Percentiles rank a stretch among this genome's conserved stretches.
These are phyloP conservation scores for Mortierella sp. DNA, from an alignment of 371 early-diverging fungal species.

Conservation along the genomic window DNA sequence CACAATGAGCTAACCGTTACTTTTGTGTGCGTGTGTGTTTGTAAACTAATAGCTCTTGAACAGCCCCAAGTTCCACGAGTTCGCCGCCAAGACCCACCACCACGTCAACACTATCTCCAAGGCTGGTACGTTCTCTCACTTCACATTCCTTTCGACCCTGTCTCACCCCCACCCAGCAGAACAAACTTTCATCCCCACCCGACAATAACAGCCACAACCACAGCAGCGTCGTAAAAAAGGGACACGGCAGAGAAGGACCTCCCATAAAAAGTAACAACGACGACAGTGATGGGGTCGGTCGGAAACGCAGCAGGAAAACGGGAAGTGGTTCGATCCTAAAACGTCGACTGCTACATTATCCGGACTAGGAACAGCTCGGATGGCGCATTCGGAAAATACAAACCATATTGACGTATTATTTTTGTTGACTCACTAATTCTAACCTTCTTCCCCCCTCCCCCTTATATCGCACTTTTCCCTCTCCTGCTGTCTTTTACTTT, in stretches of 20 bases:
- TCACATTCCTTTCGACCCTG: neutral
- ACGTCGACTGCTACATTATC: no score
- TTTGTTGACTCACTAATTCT: neutral
- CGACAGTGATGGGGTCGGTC: no score
- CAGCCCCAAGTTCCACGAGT: constrained; percentile 55
- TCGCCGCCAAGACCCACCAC: constrained; percentile 57
- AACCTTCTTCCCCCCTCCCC: constrained; percentile 10
- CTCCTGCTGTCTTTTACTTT: no score
- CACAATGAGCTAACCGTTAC: neutral
- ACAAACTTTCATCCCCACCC: neutral
- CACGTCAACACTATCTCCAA: constrained; percentile 47
- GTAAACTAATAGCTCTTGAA: constrained; percentile 37
- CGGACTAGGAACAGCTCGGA: no score
- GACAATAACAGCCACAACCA: neutral
- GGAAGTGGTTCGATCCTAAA: no score
- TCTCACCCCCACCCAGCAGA: no score
- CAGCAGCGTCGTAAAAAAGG: no score
- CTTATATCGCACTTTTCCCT: no score
- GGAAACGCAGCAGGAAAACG: no score
- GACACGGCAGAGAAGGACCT: no score
- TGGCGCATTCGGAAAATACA: neutral
- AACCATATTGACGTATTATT: neutral
- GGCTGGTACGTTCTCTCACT: constrained; percentile 30
- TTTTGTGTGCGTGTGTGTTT: neutral
- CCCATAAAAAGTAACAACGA: no score